phyloP scores from a whole-genome alignment of 2,329 filamentous ascomycete genomes.

The Trichoderma sp. region DNA sequence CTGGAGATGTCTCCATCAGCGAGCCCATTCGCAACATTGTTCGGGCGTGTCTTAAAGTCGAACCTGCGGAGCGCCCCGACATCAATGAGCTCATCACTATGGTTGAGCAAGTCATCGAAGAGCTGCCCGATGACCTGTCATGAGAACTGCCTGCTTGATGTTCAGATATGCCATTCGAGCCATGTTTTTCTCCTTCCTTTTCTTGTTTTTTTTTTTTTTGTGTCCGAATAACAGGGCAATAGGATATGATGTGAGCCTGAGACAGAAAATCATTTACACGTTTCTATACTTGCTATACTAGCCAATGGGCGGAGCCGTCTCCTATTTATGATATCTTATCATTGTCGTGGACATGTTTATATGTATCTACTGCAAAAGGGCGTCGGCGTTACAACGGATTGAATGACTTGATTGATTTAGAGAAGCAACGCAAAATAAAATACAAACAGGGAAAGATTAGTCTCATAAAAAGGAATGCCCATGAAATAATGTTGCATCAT shows the following conservation, averaged over 20 bases:
- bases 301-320: conserved; percentile 6
- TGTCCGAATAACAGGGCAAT: not conserved
- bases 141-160: not conserved
- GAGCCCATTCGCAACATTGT: conserved; percentile 87
- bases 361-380: conserved; percentile 1
- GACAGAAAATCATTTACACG: not conserved
- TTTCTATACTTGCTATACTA: not conserved
- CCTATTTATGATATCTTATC: conserved; percentile 9
- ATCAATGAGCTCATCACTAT: conserved; percentile 80
- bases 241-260: conserved; percentile 19
- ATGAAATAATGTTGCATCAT: conserved; percentile 1
- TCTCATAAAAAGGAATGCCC: not conserved
- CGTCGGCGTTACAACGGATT: conserved; percentile 21
- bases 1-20: conserved; percentile 63
- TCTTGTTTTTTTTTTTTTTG: not conserved
- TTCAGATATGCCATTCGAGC: not conserved
- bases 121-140: conserved; percentile 54
- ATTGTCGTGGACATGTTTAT: not conserved
- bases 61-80: conserved; percentile 85
- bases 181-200: not conserved
- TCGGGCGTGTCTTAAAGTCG: conserved; percentile 80
- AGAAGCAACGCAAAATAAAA: not conserved
- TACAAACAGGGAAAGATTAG: not conserved
- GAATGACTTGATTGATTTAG: conserved; percentile 1
- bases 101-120: conserved; percentile 72